phyloP scores from a whole-genome alignment of 1,139 yeast genomes.

The Hansenula lynferdii region DNA sequence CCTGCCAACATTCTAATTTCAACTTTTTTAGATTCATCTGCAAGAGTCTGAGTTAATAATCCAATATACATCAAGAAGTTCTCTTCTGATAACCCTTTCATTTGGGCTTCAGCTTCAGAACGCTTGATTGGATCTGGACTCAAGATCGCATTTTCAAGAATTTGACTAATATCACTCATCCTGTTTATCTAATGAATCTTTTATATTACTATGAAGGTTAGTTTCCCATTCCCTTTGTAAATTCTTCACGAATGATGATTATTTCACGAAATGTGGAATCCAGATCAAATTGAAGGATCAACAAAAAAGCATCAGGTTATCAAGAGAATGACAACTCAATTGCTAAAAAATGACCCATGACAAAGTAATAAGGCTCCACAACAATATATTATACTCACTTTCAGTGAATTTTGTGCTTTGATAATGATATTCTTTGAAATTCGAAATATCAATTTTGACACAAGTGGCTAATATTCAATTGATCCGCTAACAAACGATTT shows the following conservation, averaged over 20 bases:
- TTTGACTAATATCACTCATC: constrained; percentile 53
- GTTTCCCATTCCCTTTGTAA: background rate
- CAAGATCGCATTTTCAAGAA: constrained; percentile 75
- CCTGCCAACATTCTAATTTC: constrained; percentile 95
- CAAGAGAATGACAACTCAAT: background rate
- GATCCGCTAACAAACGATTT: too few relatives aligned
- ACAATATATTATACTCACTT: too few relatives aligned
- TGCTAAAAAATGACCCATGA: too few relatives aligned
- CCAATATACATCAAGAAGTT: constrained; percentile 74
- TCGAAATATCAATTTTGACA: too few relatives aligned
- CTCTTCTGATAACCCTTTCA: constrained; percentile 65
- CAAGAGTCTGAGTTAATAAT: constrained; percentile 67
- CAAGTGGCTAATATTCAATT: too few relatives aligned
- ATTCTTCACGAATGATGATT: too few relatives aligned
- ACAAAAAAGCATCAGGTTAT: background rate
- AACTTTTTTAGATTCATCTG: constrained; percentile 56
- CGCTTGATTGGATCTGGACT: constrained; percentile 63
- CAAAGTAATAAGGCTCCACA: too few relatives aligned
- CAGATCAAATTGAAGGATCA: background rate
- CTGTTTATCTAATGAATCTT: background rate
- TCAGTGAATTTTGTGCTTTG: too few relatives aligned
- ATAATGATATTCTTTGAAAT: too few relatives aligned
- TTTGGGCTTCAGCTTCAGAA: constrained; percentile 75
- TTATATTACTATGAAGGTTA: background rate
- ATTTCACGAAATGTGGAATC: background rate